These are phyloP conservation scores for Skeletonema tropicum DNA, from an alignment of 108 stramenopile genomes.

Conservation along the genomic window DNA sequence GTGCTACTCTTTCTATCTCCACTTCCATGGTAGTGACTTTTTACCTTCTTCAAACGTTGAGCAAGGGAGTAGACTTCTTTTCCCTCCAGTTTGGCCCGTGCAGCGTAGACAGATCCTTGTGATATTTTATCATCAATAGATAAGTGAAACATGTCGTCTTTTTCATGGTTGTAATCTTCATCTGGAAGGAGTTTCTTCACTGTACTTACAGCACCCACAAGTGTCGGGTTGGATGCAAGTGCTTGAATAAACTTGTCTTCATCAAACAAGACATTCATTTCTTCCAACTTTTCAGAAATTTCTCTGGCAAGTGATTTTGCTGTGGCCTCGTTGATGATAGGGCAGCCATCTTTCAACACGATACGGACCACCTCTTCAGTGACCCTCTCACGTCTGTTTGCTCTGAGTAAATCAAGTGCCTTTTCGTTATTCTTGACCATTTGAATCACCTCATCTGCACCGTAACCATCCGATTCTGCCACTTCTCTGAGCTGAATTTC, in stretches of 20 bases:
- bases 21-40: not conserved
- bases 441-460: not conserved
- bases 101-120: not conserved
- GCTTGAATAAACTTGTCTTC: not conserved
- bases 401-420: not conserved
- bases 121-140: not conserved
- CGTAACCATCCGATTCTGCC: not conserved
- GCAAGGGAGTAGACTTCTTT: not conserved
- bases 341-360: not conserved
- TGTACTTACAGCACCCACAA: not conserved
- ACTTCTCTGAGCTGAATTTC: not conserved
- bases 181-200: slow-evolving; percentile 1
- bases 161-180: not conserved
- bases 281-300: not conserved
- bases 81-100: not conserved
- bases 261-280: not conserved
- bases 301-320: not conserved
- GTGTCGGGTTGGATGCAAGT: not conserved
- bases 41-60: not conserved
- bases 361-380: slow-evolving; percentile 5
- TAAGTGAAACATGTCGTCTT: slow-evolving; percentile 1
- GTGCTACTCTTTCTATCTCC: not conserved
- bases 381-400: slow-evolving; percentile 1
- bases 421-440: slow-evolving; percentile 3
- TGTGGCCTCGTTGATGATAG: not conserved